phyloP scores from a whole-genome alignment of 2,329 filamentous ascomycete genomes.

The Knoxdaviesia proteae region DNA sequence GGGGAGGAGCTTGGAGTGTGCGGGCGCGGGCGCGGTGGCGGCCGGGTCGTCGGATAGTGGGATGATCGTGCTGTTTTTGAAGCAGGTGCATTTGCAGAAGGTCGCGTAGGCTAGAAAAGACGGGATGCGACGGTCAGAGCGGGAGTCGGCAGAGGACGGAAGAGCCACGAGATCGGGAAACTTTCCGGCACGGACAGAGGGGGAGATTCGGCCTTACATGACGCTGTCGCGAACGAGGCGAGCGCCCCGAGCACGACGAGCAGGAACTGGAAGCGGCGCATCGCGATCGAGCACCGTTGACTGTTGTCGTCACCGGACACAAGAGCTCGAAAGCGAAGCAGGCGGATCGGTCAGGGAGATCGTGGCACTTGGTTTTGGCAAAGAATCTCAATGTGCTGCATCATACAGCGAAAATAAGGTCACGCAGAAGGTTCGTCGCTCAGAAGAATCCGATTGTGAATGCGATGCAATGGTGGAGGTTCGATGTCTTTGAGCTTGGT shows the following conservation, averaged over 20 bases:
- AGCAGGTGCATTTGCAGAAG: conserved; percentile 49
- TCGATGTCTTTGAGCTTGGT: too few species aligned
- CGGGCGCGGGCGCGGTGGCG: conserved; percentile 3
- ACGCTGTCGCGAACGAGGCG: conserved; percentile 16
- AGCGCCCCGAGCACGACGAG: conserved; percentile 16
- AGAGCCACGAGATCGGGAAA: neutral
- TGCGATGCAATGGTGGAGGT: too few species aligned
- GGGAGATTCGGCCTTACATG: conserved; percentile 15
- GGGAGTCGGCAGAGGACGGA: neutral
- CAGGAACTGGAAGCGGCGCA: conserved; percentile 18
- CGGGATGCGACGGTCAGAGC: too few species aligned
- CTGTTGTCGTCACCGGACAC: too few species aligned
- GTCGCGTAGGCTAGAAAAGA: too few species aligned
- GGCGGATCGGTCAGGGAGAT: too few species aligned
- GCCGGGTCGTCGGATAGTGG: conserved; percentile 20
- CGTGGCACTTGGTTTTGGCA: too few species aligned
- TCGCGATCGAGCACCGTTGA: conserved; percentile 5
- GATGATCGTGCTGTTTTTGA: conserved; percentile 49
- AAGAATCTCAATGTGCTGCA: too few species aligned
- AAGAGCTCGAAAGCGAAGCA: too few species aligned
- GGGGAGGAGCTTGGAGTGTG: conserved; percentile 2
- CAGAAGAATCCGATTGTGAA: too few species aligned
- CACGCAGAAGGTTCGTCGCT: too few species aligned
- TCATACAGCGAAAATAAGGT: too few species aligned
- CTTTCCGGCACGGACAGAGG: conserved; percentile 7